Evolutionary conservation across 2,329 filamentous ascomycete species (phyloP), one percentile per base, ranked within the genome.

Genomic region (Cercospora zeae-maydis): DNA sequence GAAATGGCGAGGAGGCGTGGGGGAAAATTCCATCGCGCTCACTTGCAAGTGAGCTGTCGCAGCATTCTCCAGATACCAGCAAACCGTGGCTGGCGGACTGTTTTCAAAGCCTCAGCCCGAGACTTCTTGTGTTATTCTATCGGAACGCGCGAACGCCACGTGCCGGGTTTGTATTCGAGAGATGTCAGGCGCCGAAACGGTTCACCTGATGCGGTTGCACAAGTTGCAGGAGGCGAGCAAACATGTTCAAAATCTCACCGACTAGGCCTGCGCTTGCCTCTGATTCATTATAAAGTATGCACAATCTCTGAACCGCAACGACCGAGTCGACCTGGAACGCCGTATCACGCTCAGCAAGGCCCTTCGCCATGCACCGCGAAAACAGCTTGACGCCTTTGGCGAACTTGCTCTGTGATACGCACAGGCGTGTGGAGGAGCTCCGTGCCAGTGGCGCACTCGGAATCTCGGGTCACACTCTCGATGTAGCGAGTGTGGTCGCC

Each of bases 391-490:
- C 52, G 33, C 52, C 52, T 14, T 24, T 55, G 30, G 37, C 52
- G 9, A 14, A 24, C 33, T 24, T 55, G 21, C 33, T 55, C 31
- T 39, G 52, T 27, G 19, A 55, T 24, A 36, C 52, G 33, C 52
- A 55, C 52, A 39, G 19, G 13, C 52, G 52, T 2, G 52, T 39
- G 8, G 31, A 55, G 5, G 31, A 55, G 33, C 33, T 55, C 11
- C 30, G 36, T 21, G 33, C 10, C n/a, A 55, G 14, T 24, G 52
- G 33, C 31, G 52, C n/a, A 13, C 31, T 55, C 2, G 19, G 21
- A n/a, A 55, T 55, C 52, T 55, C 52, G 30, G 37, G 37, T 52
- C 54, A 57, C 37, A 31, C 34, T 7, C 36, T 57, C 13, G 54
- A 57, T 21, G 54, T 57, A 36, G 54, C 54, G 13, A 45, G 54